Conservation (phyloP, 1,139 yeast genomes). For the Wickerhamomyces sp. region DNA sequence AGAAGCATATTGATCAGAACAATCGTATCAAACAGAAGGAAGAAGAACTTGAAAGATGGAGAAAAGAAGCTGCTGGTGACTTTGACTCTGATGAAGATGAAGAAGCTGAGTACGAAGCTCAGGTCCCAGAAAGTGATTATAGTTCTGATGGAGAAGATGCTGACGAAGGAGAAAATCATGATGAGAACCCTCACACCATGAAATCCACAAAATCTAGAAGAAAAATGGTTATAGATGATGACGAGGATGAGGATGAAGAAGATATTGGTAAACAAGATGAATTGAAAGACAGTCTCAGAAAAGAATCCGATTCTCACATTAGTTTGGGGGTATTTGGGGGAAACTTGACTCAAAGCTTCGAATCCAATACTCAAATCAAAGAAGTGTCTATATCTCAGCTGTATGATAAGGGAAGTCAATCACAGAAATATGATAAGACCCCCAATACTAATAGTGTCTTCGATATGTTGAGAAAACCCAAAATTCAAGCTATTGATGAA, state of each 20-base stretch:
- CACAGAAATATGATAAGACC: background rate
- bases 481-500: constrained; percentile 8
- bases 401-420: constrained; percentile 17
- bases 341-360: constrained; percentile 20
- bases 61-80: constrained; percentile 16
- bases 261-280: constrained; percentile 16
- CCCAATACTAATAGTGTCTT: constrained; percentile 14
- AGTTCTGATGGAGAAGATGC: constrained; percentile 22
- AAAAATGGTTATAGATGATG: constrained; percentile 12
- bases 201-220: constrained; percentile 12
- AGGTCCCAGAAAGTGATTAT: constrained; percentile 10
- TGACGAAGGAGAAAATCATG: constrained; percentile 9
- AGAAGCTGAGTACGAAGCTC: constrained; percentile 18
- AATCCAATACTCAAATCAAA: constrained; percentile 13
- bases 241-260: constrained; percentile 14
- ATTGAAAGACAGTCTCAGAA: constrained; percentile 3
- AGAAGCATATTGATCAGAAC: constrained; percentile 55
- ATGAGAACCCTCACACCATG: constrained; percentile 5
- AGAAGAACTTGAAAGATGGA: constrained; percentile 33
- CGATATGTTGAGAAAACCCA: constrained; percentile 11
- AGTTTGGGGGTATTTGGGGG: constrained; percentile 32
- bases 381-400: constrained; percentile 18
- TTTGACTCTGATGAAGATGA: constrained; percentile 10
- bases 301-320: constrained; percentile 18
- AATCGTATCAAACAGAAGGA: constrained; percentile 49